Percentiles rank a stretch among this genome's conserved stretches.
Evolutionary conservation across 768 basidiomycete species (phyloP).

Genomic region (Boletellus sp.): DNA sequence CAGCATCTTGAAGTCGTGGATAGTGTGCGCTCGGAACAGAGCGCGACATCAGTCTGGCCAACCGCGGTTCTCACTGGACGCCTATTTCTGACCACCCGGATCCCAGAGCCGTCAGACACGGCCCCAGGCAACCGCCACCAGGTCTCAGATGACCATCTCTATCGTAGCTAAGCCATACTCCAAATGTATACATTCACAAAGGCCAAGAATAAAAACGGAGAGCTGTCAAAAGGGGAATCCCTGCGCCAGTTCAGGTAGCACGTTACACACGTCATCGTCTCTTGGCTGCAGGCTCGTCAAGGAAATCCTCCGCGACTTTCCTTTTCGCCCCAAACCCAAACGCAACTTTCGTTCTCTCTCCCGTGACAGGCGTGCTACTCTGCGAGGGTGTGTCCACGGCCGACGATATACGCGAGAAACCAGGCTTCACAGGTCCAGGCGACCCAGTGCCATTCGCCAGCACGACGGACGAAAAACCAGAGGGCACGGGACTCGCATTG

Average conservation of each 20-base stretch:
- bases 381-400: conserved; percentile 47
- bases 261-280: conserved; percentile 27
- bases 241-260: background rate
- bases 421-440: conserved; percentile 59
- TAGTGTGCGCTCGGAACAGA: too few relatives aligned
- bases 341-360: conserved; percentile 69
- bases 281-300: conserved; percentile 66
- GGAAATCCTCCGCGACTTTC: conserved; percentile 71
- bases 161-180: background rate
- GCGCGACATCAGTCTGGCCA: too few relatives aligned
- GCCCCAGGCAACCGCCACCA: too few relatives aligned
- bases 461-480: conserved; percentile 31
- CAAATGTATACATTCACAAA: background rate
- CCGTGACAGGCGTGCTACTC: conserved; percentile 52
- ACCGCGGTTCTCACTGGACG: too few relatives aligned
- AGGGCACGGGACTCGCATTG: conserved; percentile 44
- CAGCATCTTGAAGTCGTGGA: too few relatives aligned
- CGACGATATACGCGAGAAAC: conserved; percentile 74
- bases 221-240: too few relatives aligned
- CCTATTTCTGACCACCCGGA: too few relatives aligned
- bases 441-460: conserved; percentile 44
- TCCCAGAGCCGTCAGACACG: too few relatives aligned
- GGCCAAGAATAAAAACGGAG: background rate
- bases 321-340: conserved; percentile 79
- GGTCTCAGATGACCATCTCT: too few relatives aligned